Evolutionary conservation across 2,329 filamentous ascomycete genomes (phyloP), one percentile per base, ranked within the genome.

Genomic region (Remersonia thermophila): DNA sequence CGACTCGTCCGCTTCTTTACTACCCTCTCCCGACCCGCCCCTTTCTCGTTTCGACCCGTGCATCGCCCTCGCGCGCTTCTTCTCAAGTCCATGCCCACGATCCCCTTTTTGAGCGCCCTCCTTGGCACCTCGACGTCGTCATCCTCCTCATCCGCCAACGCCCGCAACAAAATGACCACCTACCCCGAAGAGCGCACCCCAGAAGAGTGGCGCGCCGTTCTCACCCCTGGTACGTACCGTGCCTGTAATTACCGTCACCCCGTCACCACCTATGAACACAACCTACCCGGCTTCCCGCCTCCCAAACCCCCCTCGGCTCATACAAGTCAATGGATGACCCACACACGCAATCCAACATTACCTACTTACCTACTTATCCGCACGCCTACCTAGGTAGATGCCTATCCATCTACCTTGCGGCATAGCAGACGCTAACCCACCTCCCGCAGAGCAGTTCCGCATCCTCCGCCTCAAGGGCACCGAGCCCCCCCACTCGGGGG

Each of bases 391-490:
- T n/a, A n/a, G n/a, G n/a, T n/a, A n/a, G n/a, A n/a, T n/a, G n/a
- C n/a, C n/a, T n/a, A n/a, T n/a, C n/a, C n/a, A n/a, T n/a, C n/a
- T n/a, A n/a, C n/a, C n/a, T n/a, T n/a, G n/a, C n/a, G n/a, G n/a
- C n/a, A n/a, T n/a, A n/a, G n/a, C n/a, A n/a, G n/a, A n/a, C n/a
- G n/a, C n/a, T n/a, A n/a, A n/a, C n/a, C n/a, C 2, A 25, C 12
- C 36, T n/a, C 10, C 7, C 27, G 9, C 51, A 94, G 89, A 95
- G 53, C 91, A 98, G 70, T 98, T 96, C 67, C 83, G 84, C 46
- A 73, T 98, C 54, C 76, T 98, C 37, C 81, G 91, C 45, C 66
- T 93, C 57, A 89, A 95, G 59, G 91, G 87, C 51, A 98, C 91
- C 31, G 93, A 98, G 57, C 61, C 73, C 2, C 74, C 89, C 12